Base-by-base conservation (phyloP, 352 stramenopile genomes). In the Ochromonadaceae sp. region DNA sequence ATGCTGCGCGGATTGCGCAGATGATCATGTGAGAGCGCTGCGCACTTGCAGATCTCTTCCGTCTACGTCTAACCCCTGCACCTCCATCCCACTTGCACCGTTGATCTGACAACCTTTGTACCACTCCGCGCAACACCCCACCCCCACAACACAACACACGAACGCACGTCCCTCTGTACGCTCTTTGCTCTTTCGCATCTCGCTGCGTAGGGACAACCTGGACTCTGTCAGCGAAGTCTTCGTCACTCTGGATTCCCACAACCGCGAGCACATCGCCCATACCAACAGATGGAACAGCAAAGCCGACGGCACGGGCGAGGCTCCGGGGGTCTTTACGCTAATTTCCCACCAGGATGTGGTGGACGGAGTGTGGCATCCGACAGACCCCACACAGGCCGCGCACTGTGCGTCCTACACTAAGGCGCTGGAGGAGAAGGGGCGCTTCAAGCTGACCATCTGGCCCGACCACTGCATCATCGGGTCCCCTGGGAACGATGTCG, bases 391-490 rank as follows among this genome's bases (percentile, higher is more conserved):
- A 17, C 69, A 72, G 17, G 30, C 67, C 15, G 74, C 83, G 30
- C 91, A 96, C 59, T 83, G 80, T 59, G 72, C 88, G n/a, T 77
- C 80, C 48, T 97, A 97, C 80, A 91, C 84, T 2, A 72, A 72
- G 40, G 70, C 77, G 57, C 76, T 97, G 26, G 86, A 96, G 70
- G 59, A 73, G 32, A 83, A 79, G 53, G 81, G 81, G 38, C 85
- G 84, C 59, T 96, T 97, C 68, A 79, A 74, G 66, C 72, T 97
- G 1, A 92, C 77, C 65, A 94, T 97, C 66, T 98, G 91, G 91
- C 90, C 91, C 10, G 90, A 96, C 71, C 90, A 98, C 73, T 98
- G 91, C 76, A 72, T 97, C 35, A 85, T 96, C 52, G 89, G 89
- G 39, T 87, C 65, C 46, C 10, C 36, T n/a, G 70, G 70, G 17